phyloP scores from a whole-genome alignment of 257 asterid genomes.

The Marsdenia floribunda region DNA sequence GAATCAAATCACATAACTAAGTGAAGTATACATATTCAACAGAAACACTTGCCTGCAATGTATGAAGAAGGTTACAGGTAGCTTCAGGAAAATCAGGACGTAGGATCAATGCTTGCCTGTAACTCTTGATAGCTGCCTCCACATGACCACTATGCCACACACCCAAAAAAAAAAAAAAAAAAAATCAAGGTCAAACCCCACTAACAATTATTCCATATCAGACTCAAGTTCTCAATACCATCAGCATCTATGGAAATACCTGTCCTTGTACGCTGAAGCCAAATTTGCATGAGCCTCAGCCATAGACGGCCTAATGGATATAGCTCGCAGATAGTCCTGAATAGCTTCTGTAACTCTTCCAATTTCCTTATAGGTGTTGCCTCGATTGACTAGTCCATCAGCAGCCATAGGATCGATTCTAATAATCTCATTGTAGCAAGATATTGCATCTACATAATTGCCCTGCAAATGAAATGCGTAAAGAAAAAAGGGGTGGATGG shows the following conservation, averaged over 20 bases:
- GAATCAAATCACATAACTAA: background rate
- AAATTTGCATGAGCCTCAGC: conserved; percentile 99
- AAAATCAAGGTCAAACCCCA: conserved; percentile 12
- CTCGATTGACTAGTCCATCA: conserved; percentile 98
- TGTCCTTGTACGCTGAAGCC: conserved; percentile 98
- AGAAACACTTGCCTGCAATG: conserved; percentile 58
- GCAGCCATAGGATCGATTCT: conserved; percentile 94
- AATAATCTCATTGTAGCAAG: conserved; percentile 95
- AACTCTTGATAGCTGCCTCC: conserved; percentile 93
- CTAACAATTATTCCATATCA: background rate
- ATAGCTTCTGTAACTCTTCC: conserved; percentile 96
- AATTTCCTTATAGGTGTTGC: conserved; percentile 90
- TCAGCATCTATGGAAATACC: conserved; percentile 30
- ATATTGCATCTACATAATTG: conserved; percentile 84
- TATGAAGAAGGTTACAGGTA: conserved; percentile 95
- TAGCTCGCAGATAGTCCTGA: conserved; percentile 86
- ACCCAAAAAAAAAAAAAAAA: too few relatives aligned
- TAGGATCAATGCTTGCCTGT: conserved; percentile 73
- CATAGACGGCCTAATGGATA: conserved; percentile 80
- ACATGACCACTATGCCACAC: conserved; percentile 69
- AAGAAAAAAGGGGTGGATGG: too few relatives aligned
- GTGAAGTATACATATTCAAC: background rate
- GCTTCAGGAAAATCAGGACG: conserved; percentile 99
- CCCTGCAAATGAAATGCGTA: conserved; percentile 51
- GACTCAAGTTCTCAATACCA: background rate